Conservation (phyloP, 768 basidiomycete species). For the Strobilomyces confusus region DNA sequence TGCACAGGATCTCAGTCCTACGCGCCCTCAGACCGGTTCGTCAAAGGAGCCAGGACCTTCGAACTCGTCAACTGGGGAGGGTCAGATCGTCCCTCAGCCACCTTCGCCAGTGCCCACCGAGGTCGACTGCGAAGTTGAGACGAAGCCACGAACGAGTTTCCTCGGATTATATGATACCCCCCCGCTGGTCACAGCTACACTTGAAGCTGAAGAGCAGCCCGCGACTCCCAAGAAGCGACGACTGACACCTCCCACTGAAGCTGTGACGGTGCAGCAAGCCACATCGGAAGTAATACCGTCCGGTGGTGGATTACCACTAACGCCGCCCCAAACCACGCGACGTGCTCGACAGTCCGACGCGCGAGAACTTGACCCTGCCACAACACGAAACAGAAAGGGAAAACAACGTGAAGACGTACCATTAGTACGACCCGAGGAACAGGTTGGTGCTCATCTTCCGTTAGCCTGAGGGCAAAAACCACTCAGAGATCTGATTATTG, state of each 20-base stretch:
- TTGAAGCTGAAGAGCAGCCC: constrained; percentile 17
- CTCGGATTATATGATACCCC: constrained; percentile 23
- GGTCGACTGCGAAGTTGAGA: constrained; percentile 18
- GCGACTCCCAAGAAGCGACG: constrained; percentile 25
- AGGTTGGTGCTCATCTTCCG: constrained; percentile 13
- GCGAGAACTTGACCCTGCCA: background rate
- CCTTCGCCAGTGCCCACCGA: constrained; percentile 27
- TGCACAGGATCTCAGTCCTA: constrained; percentile 9
- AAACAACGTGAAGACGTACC: constrained; percentile 23
- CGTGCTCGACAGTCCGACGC: background rate
- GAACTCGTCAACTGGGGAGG: background rate
- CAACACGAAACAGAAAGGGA: constrained; percentile 18
- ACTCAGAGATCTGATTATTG: background rate
- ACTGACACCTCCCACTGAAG: background rate
- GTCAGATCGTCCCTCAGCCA: constrained; percentile 14
- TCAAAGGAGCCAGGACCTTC: constrained; percentile 4
- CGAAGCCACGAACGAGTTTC: constrained; percentile 17
- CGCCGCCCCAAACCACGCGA: constrained; percentile 28
- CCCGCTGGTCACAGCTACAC: background rate
- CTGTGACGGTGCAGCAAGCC: background rate
- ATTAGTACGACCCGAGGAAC: background rate
- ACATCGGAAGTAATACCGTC: background rate
- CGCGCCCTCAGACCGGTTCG: background rate
- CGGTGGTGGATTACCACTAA: constrained; percentile 10
- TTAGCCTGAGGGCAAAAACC: background rate